phyloP scores from a whole-genome alignment of 1,139 yeast species.

The Sugiyamaella neomexicana region DNA sequence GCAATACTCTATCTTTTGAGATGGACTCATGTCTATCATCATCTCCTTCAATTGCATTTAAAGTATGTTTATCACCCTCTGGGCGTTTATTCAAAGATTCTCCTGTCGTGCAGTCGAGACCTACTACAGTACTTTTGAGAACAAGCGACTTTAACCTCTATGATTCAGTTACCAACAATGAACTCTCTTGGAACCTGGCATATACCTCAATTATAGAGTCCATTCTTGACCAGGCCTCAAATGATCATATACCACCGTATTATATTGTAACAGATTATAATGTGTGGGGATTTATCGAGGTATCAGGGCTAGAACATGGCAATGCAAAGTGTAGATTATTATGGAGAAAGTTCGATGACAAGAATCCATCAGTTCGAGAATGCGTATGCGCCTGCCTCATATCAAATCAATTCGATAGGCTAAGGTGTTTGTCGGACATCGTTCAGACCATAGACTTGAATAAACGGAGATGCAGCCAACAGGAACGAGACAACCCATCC shows the following conservation, averaged over 20 bases:
- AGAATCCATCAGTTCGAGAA: conserved; percentile 23
- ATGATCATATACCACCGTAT: conserved; percentile 4
- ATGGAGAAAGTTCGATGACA: conserved; percentile 17
- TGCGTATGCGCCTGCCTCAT: conserved; percentile 19
- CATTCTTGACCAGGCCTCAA: not conserved
- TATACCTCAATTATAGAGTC: conserved; percentile 11
- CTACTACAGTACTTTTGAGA: not conserved
- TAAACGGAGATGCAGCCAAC: conserved; percentile 1
- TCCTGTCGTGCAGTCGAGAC: not conserved
- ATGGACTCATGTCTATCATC: not conserved
- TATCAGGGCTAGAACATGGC: conserved; percentile 12
- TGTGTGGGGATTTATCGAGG: conserved; percentile 27
- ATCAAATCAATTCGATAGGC: not conserved
- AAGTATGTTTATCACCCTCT: not conserved
- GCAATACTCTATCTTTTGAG: not conserved
- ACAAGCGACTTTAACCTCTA: not conserved
- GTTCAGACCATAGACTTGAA: not conserved
- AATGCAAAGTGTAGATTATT: conserved; percentile 8
- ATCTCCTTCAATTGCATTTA: not conserved
- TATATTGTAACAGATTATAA: conserved; percentile 28
- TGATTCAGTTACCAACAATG: conserved; percentile 1
- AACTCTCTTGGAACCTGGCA: conserved; percentile 2
- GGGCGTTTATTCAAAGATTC: not conserved
- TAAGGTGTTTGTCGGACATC: not conserved
- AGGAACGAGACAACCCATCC: not conserved